A percentile compares a stretch with the other conserved stretches of the same genome.
phyloP scores from a whole-genome alignment of 2,329 filamentous ascomycete species.

The Cordyceps farinosa region DNA sequence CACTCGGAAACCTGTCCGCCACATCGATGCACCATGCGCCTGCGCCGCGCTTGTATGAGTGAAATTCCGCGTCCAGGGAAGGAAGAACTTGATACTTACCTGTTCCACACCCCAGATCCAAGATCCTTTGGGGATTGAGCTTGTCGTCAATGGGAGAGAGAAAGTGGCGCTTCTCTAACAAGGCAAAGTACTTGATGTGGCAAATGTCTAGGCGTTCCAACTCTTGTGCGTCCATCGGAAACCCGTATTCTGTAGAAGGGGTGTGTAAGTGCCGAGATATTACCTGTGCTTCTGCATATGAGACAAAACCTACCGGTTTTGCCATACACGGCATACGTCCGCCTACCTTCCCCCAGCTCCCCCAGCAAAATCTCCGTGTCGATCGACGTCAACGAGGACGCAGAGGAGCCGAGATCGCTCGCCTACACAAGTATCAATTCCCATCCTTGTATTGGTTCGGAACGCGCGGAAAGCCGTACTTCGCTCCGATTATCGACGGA shows the following conservation, averaged over 20 bases:
- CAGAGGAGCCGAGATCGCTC: not conserved
- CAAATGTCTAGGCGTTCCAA: constrained; percentile 40
- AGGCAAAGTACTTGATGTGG: constrained; percentile 34
- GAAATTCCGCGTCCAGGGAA: not conserved
- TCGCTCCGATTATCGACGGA: too few species aligned
- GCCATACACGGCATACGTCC: constrained; percentile 35
- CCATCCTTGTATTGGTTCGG: not conserved
- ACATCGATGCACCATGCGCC: not conserved
- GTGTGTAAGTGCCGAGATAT: too few species aligned
- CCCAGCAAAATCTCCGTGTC: constrained; percentile 21
- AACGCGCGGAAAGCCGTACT: too few species aligned
- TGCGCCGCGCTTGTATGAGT: not conserved
- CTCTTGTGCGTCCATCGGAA: constrained; percentile 40
- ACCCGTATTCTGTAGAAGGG: constrained; percentile 31
- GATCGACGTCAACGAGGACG: not conserved
- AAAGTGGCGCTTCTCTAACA: constrained; percentile 27
- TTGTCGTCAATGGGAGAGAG: constrained; percentile 22
- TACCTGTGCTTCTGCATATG: too few species aligned
- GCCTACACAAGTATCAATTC: not conserved
- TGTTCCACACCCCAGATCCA: constrained; percentile 32
- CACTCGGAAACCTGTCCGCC: not conserved
- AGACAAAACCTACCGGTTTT: constrained; percentile 28
- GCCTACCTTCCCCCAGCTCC: constrained; percentile 28
- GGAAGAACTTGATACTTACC: constrained; percentile 13
- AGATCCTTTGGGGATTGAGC: constrained; percentile 25